Base-by-base conservation (phyloP, 2,329 filamentous ascomycete species). In the Xylariaceae sp. region DNA sequence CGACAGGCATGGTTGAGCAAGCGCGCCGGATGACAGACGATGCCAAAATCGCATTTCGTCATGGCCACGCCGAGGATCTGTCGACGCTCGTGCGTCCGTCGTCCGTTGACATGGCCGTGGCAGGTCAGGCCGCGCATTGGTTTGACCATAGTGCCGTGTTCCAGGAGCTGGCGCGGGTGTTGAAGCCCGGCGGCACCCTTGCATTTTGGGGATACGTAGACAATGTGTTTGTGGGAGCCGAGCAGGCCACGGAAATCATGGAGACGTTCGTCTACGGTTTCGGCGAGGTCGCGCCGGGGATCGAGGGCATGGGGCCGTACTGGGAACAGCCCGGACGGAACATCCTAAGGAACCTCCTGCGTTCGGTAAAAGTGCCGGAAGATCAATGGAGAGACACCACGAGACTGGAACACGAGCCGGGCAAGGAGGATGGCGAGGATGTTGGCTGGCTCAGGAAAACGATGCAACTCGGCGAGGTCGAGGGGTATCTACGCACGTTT, bases 161-260 rank as follows among this genome's bases (percentile, higher is more conserved):
- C 79, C 74, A 74, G 0, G 77, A 81, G 62, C 65, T 86, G 54
- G 71, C 70, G 7, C 74, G 80, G 9, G 76, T 83, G 6, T 69
- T 85, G 41, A 73, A 77, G 47, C 66, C 68, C 1, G 79, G 79
- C 11, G 83, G 82, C 12, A 81, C 80, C 0, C 62, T 87, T n/a
- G 82, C 82, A 0, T 83, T 84, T 65, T 86, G 79, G 80, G 83
- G 82, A 1, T 87, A 87, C 68, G 83, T 81, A 63, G 84, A 87
- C 68, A 82, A 80, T 63, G 72, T 83, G 35, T 75, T 87, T 50
- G 68, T 83, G 12, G 76, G 79, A 27, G 75, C 75, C 59, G 75
- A 78, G 5, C 62, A 64, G 35, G 80, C 80, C 12, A 83, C 78
- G 29, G 65, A 66, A 44, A 73, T 86, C 29, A 73, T 85, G 64